These are phyloP conservation scores for Colletotrichum falcatum DNA, from an alignment of 2,329 filamentous ascomycete species.

Conservation along the genomic window DNA sequence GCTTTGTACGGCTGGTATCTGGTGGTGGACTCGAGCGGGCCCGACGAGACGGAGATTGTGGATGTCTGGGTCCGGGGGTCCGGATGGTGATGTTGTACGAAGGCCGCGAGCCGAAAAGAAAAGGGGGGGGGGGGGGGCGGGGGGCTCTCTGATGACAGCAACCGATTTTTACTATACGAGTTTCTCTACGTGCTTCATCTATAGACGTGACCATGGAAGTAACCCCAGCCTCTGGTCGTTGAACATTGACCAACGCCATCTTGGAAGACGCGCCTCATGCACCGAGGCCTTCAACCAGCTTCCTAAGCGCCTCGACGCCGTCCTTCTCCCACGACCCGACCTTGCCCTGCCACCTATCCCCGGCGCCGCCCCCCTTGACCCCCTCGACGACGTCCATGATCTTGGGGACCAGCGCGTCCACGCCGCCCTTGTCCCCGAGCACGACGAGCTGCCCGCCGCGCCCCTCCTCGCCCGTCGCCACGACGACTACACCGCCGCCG, in stretches of 20 bases:
- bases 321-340: slow-evolving; percentile 46
- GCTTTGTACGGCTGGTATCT: slow-evolving; percentile 72
- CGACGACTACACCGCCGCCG: slow-evolving; percentile 41
- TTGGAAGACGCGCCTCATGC: too few relatives aligned
- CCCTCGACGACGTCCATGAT: slow-evolving; percentile 42
- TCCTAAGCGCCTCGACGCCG: slow-evolving; percentile 43
- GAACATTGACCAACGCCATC: too few relatives aligned
- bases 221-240: too few relatives aligned
- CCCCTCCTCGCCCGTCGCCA: slow-evolving; percentile 47
- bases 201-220: neutral
- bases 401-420: slow-evolving; percentile 41
- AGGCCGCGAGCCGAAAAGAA: too few relatives aligned
- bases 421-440: slow-evolving; percentile 43
- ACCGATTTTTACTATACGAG: too few relatives aligned
- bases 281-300: slow-evolving; percentile 9
- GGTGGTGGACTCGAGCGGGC: slow-evolving; percentile 55
- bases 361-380: slow-evolving; percentile 48
- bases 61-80: slow-evolving; percentile 72
- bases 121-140: too few relatives aligned
- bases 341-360: slow-evolving; percentile 50
- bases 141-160: neutral
- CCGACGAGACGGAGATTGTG: slow-evolving; percentile 59
- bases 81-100: slow-evolving; percentile 55
- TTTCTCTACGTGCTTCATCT: too few relatives aligned
- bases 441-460: slow-evolving; percentile 45